Evolutionary conservation across 768 basidiomycete species (phyloP).

Genomic region (Lentinula detonsa): DNA sequence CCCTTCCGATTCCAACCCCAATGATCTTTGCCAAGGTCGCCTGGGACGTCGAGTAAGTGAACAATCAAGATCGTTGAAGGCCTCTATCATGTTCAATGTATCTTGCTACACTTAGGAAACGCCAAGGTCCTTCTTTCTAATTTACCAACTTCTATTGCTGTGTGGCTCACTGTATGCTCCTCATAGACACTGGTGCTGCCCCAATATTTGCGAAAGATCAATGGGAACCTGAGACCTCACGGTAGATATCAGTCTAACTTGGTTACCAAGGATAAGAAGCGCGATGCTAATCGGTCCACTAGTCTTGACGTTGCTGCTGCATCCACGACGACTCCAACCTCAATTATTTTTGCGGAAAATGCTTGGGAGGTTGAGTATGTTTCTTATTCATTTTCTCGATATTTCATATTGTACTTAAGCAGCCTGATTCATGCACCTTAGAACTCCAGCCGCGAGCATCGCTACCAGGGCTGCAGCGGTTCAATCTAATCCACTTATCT

Average conservation of each 20-base stretch:
- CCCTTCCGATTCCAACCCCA: not conserved
- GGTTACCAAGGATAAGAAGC: not conserved
- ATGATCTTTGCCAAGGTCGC: constrained; percentile 1
- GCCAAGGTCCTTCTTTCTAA: not conserved
- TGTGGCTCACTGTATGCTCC: not conserved
- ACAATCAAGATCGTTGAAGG: not conserved
- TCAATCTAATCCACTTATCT: not conserved
- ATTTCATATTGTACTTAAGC: not conserved
- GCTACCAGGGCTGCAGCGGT: not conserved
- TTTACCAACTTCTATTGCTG: not conserved
- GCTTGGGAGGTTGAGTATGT: not conserved
- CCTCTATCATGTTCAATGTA: not conserved
- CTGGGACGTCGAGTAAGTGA: not conserved
- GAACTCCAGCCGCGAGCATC: not conserved
- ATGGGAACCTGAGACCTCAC: not conserved
- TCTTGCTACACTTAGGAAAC: not conserved
- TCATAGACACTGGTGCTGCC: not conserved
- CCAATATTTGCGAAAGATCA: constrained; percentile 1
- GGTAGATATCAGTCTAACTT: no score
- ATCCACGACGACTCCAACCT: not conserved
- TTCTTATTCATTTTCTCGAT: not conserved
- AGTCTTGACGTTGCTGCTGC: not conserved
- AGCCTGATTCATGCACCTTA: not conserved
- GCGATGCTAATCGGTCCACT: not conserved
- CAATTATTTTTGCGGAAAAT: not conserved